Base-by-base conservation (phyloP, 345 rosid species). In the Brassica juncea region DNA sequence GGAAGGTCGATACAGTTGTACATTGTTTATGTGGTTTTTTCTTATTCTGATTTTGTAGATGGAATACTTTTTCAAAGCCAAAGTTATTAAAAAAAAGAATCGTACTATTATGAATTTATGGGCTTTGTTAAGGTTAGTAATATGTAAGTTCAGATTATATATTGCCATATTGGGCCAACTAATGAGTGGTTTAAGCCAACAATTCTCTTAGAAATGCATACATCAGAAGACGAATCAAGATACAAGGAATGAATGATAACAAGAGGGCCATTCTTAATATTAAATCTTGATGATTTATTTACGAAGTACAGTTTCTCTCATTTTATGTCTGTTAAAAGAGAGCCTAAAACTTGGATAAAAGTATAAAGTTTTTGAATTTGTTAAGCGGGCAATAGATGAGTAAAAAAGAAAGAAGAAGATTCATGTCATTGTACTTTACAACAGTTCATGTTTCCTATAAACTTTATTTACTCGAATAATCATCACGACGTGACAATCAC, bases 301-400 rank as follows among this genome's bases (percentile, higher is more conserved):
- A 42, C 1, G 1, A 42, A 11, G 12, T 42, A 42, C 4, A 42
- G 44, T 7, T 37, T 42, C 15, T 12, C 15, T 14, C 15, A 47
- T 47, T 47, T 47, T 12, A 47, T 14, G 55, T 14, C 2, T 47
- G 55, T 47, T 4, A 47, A 76, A 76, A 76, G 52, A 60, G 34
- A 30, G 5, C 47, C 67, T 66, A 14, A 59, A 28, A 8, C 61
- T 21, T 60, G 62, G 59, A 30, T n/a, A 9, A 39, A 16, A 4
- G 34, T 58, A 39, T 8, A 16, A 9, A 15, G 30, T 4, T 58
- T 65, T 76, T 59, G 47, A 68, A 68, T 49, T 59, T 30, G 68
- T 68, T 68, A 42, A 42, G 79, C 73, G 68, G 68, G 21, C 11
- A 67, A 74, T 23, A 54, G 77, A 66, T 75, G 34, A 49, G 37